A percentile compares a stretch with the other conserved stretches of the same genome.
Evolutionary conservation across 1,139 yeast species (phyloP).

Genomic region (Kluyveromyces sp.): DNA sequence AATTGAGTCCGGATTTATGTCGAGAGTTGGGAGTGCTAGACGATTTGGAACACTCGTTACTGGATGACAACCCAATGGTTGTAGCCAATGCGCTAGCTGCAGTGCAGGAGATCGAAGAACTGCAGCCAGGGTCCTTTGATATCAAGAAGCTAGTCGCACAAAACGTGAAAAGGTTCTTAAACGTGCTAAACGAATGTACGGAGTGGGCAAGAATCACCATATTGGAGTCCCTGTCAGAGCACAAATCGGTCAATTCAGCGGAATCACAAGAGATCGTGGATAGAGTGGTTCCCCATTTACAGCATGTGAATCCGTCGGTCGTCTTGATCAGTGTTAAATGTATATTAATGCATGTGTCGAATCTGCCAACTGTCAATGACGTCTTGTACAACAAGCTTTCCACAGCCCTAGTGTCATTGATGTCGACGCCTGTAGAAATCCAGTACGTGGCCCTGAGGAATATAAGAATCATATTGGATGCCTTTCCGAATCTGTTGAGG

Average conservation of each 20-base stretch:
- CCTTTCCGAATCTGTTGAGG: slow-evolving; percentile 72
- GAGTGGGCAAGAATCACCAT: slow-evolving; percentile 98
- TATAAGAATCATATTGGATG: slow-evolving; percentile 81
- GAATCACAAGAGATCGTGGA: slow-evolving; percentile 87
- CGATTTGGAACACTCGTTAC: slow-evolving; percentile 59
- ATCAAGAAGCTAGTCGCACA: slow-evolving; percentile 29
- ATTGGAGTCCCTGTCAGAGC: slow-evolving; percentile 72
- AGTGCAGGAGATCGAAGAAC: slow-evolving; percentile 70
- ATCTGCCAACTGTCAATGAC: slow-evolving; percentile 38
- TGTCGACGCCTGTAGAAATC: slow-evolving; percentile 85
- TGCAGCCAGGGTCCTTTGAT: slow-evolving; percentile 45
- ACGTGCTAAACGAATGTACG: slow-evolving; percentile 91
- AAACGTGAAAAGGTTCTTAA: slow-evolving; percentile 47
- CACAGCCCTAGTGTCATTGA: slow-evolving; percentile 87
- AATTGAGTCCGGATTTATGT: slow-evolving; percentile 73
- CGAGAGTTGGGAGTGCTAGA: slow-evolving; percentile 81
- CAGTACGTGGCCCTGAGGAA: slow-evolving; percentile 93
- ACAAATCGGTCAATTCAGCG: slow-evolving; percentile 44
- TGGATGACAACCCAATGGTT: slow-evolving; percentile 93
- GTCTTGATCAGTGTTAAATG: slow-evolving; percentile 84
- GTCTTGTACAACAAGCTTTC: slow-evolving; percentile 62
- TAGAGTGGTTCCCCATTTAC: slow-evolving; percentile 89
- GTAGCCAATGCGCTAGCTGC: slow-evolving; percentile 90
- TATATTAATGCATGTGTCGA: slow-evolving; percentile 63
- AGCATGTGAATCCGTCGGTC: slow-evolving; percentile 95